phyloP scores from a whole-genome alignment of 345 rosid species.

The Eucalyptus cloeziana region DNA sequence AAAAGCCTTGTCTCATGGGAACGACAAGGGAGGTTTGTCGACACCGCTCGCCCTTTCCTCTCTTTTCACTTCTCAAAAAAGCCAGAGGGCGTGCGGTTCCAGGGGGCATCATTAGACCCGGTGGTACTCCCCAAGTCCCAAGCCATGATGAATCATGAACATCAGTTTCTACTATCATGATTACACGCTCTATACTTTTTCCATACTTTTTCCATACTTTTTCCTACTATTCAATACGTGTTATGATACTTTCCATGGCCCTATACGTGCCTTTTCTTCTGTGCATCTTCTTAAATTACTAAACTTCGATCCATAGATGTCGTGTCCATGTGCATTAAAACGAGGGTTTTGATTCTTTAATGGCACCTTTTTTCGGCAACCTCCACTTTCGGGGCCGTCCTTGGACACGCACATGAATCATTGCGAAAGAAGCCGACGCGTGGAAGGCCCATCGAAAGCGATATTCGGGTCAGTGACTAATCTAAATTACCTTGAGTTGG shows the following conservation, averaged over 20 bases:
- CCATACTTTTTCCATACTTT: constrained; percentile 33
- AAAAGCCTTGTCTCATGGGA: background rate
- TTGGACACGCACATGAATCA: background rate
- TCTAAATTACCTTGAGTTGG: constrained; percentile 58
- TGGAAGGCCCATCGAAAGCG: background rate
- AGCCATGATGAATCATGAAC: constrained; percentile 57
- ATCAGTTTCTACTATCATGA: constrained; percentile 68
- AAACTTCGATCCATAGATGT: background rate
- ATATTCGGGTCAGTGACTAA: background rate
- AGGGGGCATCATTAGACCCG: constrained; percentile 25
- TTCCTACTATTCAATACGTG: constrained; percentile 3
- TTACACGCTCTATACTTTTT: constrained; percentile 57
- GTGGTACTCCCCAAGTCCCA: constrained; percentile 51
- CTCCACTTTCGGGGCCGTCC: background rate
- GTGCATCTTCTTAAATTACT: background rate
- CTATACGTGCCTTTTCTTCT: background rate
- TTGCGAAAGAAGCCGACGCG: background rate
- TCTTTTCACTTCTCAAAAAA: background rate
- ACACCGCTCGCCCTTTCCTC: background rate
- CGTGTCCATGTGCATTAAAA: background rate
- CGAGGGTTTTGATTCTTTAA: background rate
- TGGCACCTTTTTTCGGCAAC: background rate
- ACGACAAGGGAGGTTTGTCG: background rate
- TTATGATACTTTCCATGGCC: background rate
- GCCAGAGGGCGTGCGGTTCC: constrained; percentile 13